These are phyloP conservation scores for Scheffersomyces parashehatae DNA, from an alignment of 1,139 yeast species.

Conservation along the genomic window DNA sequence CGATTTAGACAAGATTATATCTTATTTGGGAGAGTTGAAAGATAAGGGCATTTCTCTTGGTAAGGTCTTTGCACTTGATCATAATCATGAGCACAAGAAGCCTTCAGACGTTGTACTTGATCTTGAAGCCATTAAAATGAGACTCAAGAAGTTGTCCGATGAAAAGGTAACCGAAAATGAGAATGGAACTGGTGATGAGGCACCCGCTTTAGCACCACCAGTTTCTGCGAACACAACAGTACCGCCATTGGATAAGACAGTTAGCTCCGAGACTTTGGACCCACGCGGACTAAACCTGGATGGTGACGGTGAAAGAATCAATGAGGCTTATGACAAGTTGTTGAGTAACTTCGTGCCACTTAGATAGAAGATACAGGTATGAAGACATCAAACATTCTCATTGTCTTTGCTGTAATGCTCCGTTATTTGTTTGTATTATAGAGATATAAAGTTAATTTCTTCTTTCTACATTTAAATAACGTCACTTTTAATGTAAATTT, in stretches of 20 bases:
- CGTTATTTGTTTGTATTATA: not conserved
- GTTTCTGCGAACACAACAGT: not conserved
- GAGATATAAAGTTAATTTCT: not conserved
- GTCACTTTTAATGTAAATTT: conserved; percentile 1
- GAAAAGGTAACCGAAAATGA: conserved; percentile 5
- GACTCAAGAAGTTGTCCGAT: conserved; percentile 14
- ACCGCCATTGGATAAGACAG: conserved; percentile 2
- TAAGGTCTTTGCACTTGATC: conserved; percentile 43
- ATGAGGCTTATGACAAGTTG: conserved; percentile 53
- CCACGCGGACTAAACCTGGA: conserved; percentile 2
- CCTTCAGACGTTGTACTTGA: conserved; percentile 12
- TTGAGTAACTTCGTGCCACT: conserved; percentile 36
- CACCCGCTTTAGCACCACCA: conserved; percentile 2
- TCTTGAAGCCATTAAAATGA: conserved; percentile 19
- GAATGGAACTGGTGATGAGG: conserved; percentile 1
- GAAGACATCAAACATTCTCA: not conserved
- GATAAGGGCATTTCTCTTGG: conserved; percentile 52
- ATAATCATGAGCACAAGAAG: conserved; percentile 7
- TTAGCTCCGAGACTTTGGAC: conserved; percentile 2
- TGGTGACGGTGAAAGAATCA: conserved; percentile 29
- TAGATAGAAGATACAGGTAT: conserved; percentile 5
- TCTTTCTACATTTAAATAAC: conserved; percentile 2
- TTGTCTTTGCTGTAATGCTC: not conserved
- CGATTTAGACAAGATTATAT: conserved; percentile 55
- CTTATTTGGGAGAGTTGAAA: conserved; percentile 50